Base-by-base conservation (phyloP, 208 protist species). In the Leishmania arabica region DNA sequence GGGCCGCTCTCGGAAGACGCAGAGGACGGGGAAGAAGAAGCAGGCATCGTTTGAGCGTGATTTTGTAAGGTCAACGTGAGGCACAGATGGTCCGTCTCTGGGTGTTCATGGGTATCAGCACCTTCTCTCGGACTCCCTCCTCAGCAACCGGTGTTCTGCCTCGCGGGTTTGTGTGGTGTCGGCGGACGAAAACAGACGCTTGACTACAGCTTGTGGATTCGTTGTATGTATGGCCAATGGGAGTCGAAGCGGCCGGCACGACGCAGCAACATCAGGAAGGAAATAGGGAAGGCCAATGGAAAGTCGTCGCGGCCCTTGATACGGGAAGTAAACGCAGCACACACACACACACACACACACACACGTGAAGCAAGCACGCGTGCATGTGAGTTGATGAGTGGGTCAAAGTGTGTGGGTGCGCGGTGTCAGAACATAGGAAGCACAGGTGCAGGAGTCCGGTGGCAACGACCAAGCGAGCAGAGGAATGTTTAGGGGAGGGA, bases 1-100 rank as follows among this genome's bases (percentile, higher is more conserved):
- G 21, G 17, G 42, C 64, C n/a, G 13, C 9, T 49, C n/a, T 34
- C 77, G 11, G 82, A 86, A 19, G 60, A 71, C 19, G 84, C 77
- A 7, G 84, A 86, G 45, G 78, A 79, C 31, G 72, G 60, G n/a
- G 49, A 5, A 8, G 51, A 86, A 34, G 77, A 84, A 21, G 42
- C n/a, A 56, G 45, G n/a, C 70, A 74, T 74, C 45, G 37, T 31
- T 24, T 0, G 34, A 24, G n/a, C 7, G 3, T 1, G 5, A n/a
- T 1, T 24, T 49, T 15, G 65, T 9, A 47, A 24, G 19, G 40
- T n/a, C 7, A 15, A 6, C 37, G 3, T n/a, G 17, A 47, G 19
- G 42, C 21, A 17, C 65, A 71, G 31, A 49, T 71, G 24, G 2
- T 24, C 15, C 21, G 21, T 47, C 21, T 47, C 19, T 31, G 65